These are phyloP conservation scores for Cryptosporidium meleagridis DNA, from an alignment of 169 alveolate species.

Conservation along the genomic window DNA sequence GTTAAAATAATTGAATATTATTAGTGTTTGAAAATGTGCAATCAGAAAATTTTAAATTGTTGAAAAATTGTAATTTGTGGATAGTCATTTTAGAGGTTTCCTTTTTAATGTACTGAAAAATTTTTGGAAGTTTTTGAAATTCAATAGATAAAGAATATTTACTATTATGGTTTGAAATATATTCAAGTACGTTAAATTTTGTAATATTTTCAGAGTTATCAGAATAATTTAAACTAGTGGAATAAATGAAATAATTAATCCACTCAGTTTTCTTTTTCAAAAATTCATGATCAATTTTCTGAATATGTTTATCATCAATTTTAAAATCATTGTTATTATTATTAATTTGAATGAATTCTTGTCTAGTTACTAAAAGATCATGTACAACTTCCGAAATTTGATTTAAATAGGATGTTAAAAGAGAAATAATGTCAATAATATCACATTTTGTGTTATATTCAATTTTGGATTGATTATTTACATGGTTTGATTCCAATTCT, in stretches of 20 bases:
- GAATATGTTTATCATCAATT: not conserved
- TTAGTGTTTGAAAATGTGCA: not conserved
- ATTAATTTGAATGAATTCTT: not conserved
- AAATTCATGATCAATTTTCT: not conserved
- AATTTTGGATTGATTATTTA: not conserved
- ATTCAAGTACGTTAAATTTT: not conserved
- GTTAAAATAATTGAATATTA: not conserved
- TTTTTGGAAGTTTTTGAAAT: not conserved
- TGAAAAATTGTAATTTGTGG: not conserved
- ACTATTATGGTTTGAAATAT: not conserved
- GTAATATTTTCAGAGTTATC: not conserved
- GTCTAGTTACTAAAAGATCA: not conserved
- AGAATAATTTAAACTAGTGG: not conserved
- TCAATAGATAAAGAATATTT: not conserved
- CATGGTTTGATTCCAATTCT: not conserved
- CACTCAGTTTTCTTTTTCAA: not conserved
- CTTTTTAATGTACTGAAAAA: not conserved
- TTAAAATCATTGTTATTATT: no score
- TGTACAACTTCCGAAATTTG: not conserved
- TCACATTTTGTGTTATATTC: not conserved
- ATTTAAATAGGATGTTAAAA: not conserved
- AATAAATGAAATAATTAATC: conserved; percentile 6
- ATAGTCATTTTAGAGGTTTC: not conserved
- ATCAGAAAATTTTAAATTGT: not conserved
- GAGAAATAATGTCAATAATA: not conserved